A percentile compares a stretch with the other conserved stretches of the same genome.
These are phyloP conservation scores for Pseudozyma sp. DNA, from an alignment of 1,284 basidiomycete genomes.

Conservation along the genomic window DNA sequence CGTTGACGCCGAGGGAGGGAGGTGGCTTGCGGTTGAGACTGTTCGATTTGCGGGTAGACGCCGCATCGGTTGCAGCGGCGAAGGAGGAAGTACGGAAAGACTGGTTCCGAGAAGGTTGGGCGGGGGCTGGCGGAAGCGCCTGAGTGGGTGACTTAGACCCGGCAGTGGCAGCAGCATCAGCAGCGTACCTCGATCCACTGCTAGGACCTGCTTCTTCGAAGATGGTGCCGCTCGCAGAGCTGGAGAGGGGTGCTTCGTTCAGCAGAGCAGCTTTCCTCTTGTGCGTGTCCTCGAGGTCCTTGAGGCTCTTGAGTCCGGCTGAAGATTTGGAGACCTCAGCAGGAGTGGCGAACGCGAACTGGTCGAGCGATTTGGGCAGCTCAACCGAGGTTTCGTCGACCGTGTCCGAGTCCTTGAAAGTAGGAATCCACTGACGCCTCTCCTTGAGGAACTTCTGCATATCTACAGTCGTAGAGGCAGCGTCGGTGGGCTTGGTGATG, in stretches of 20 bases:
- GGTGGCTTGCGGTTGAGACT: slow-evolving; percentile 35
- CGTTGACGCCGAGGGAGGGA: slow-evolving; percentile 11
- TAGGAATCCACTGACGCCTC: slow-evolving; percentile 58
- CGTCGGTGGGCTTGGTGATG: slow-evolving; percentile 26
- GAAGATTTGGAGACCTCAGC: slow-evolving; percentile 19
- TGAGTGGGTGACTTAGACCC: slow-evolving; percentile 7
- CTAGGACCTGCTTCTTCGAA: slow-evolving; percentile 44
- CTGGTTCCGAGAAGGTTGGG: slow-evolving; percentile 44
- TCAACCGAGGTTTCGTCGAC: slow-evolving; percentile 24
- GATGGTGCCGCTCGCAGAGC: slow-evolving; percentile 31
- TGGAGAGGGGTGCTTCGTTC: slow-evolving; percentile 20
- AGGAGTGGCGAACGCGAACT: slow-evolving; percentile 34
- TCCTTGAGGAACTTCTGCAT: slow-evolving; percentile 60
- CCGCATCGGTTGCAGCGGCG: slow-evolving; percentile 18
- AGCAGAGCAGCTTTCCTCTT: slow-evolving; percentile 51
- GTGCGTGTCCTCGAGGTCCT: slow-evolving; percentile 58
- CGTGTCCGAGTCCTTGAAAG: slow-evolving; percentile 37
- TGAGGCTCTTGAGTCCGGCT: slow-evolving; percentile 48
- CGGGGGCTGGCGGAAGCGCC: slow-evolving; percentile 26
- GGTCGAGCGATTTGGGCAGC: slow-evolving; percentile 35
- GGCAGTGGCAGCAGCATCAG: background rate
- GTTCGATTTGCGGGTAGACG: slow-evolving; percentile 12
- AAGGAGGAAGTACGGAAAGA: slow-evolving; percentile 46
- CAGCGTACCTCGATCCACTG: background rate
- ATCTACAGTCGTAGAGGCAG: slow-evolving; percentile 31